These are phyloP conservation scores for Phaeosphaeriaceae sp. DNA, from an alignment of 2,329 filamentous ascomycete genomes.

Conservation along the genomic window DNA sequence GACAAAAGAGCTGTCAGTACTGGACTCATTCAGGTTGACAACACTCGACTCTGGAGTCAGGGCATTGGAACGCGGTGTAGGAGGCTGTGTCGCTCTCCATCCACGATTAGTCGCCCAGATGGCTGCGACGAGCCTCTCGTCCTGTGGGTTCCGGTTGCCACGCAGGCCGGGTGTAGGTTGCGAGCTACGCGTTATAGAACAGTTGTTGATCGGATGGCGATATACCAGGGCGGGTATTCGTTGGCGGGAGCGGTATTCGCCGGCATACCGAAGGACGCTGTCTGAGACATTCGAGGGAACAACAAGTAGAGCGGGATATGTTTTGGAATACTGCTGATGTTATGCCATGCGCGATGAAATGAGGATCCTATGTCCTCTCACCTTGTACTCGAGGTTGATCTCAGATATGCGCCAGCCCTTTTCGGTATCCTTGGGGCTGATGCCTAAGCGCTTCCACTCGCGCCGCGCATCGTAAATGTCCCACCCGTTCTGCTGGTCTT, in stretches of 20 bases:
- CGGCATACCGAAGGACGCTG: constrained; percentile 93
- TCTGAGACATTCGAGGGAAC: constrained; percentile 94
- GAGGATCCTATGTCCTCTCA: constrained; percentile 37
- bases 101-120: constrained; percentile 76
- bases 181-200: constrained; percentile 92
- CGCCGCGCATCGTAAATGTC: constrained; percentile 81
- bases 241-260: constrained; percentile 83
- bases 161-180: constrained; percentile 88
- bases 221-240: constrained; percentile 92
- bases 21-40: constrained; percentile 39
- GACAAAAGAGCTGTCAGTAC: constrained; percentile 45
- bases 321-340: constrained; percentile 74
- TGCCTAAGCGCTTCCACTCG: constrained; percentile 87
- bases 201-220: constrained; percentile 95
- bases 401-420: constrained; percentile 87
- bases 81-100: constrained; percentile 37
- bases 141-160: constrained; percentile 89
- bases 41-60: constrained; percentile 43
- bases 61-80: constrained; percentile 33
- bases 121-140: constrained; percentile 89
- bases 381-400: constrained; percentile 86
- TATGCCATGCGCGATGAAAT: background rate
- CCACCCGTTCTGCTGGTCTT: constrained; percentile 81
- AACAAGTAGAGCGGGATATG: constrained; percentile 84
- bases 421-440: constrained; percentile 79